Conservation (phyloP, 1,284 basidiomycete genomes). For the Pisolithus thermaeus region DNA sequence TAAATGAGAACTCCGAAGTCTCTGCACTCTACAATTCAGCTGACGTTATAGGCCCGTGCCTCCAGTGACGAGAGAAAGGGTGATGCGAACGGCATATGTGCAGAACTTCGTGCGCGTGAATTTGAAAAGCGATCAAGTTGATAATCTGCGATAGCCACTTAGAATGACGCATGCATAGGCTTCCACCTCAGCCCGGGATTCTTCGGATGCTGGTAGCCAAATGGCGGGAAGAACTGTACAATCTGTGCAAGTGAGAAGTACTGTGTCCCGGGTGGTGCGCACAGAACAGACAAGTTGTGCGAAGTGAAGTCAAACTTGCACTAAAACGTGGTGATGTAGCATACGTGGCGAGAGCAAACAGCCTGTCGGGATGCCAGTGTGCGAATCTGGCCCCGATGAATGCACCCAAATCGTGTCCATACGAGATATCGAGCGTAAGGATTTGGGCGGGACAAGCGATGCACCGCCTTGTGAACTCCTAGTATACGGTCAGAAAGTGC, state of each 20-base stretch:
- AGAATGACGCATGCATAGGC: background rate
- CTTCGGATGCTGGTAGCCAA: slow-evolving; percentile 36
- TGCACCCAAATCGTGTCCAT: slow-evolving; percentile 74
- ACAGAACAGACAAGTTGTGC: slow-evolving; percentile 56
- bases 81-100: too few species aligned
- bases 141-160: slow-evolving; percentile 46
- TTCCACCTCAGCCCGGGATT: too few species aligned
- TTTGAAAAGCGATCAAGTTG: too few species aligned
- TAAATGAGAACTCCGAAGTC: too few species aligned
- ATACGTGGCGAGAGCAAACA: slow-evolving; percentile 31
- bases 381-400: slow-evolving; percentile 55
- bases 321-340: background rate
- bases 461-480: slow-evolving; percentile 40
- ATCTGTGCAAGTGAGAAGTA: slow-evolving; percentile 43
- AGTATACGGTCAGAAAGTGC: slow-evolving; percentile 56
- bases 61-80: too few species aligned
- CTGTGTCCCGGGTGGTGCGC: slow-evolving; percentile 45
- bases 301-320: slow-evolving; percentile 1
- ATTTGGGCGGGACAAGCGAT: background rate
- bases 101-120: too few species aligned
- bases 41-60: too few species aligned
- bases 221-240: slow-evolving; percentile 42
- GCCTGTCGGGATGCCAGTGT: slow-evolving; percentile 57
- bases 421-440: background rate
- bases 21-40: too few species aligned